A percentile compares a stretch with the other conserved stretches of the same genome.
Evolutionary conservation across 306 rosid species (phyloP).

Genomic region (Lathyrus aphaca): DNA sequence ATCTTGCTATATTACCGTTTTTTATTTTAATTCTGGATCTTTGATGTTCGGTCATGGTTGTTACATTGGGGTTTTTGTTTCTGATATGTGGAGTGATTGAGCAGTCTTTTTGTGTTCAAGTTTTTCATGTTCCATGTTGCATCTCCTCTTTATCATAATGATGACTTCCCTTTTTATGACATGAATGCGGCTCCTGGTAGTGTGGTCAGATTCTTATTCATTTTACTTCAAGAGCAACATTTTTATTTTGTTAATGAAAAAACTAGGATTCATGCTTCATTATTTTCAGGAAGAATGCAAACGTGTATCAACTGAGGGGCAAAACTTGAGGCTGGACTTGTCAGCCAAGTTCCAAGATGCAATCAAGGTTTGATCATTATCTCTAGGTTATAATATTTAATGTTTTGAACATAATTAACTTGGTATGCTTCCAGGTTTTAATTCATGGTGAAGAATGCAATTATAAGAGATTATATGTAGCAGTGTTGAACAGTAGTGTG

Average conservation of each 20-base stretch:
- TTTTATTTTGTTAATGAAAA: slow-evolving; percentile 31
- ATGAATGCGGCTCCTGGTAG: slow-evolving; percentile 4
- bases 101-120: slow-evolving; percentile 5
- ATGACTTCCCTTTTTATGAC: not conserved
- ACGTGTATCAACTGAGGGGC: slow-evolving; percentile 94
- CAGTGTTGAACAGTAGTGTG: not conserved
- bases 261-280: slow-evolving; percentile 30
- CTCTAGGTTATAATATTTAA: slow-evolving; percentile 24
- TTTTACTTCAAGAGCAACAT: slow-evolving; percentile 17
- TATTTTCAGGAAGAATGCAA: slow-evolving; percentile 87
- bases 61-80: slow-evolving; percentile 1
- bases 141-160: slow-evolving; percentile 1
- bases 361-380: slow-evolving; percentile 65
- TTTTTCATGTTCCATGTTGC: slow-evolving; percentile 12
- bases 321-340: slow-evolving; percentile 81
- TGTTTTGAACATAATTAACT: slow-evolving; percentile 22
- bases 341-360: slow-evolving; percentile 95
- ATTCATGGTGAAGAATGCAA: slow-evolving; percentile 2
- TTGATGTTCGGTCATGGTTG: slow-evolving; percentile 7
- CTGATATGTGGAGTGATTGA: not conserved
- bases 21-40: not conserved
- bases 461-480: slow-evolving; percentile 11
- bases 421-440: slow-evolving; percentile 23
- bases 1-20: not conserved
- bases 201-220: slow-evolving; percentile 26